phyloP scores from a whole-genome alignment of 164 flowering plant species.

The Hamamelis virginiana region DNA sequence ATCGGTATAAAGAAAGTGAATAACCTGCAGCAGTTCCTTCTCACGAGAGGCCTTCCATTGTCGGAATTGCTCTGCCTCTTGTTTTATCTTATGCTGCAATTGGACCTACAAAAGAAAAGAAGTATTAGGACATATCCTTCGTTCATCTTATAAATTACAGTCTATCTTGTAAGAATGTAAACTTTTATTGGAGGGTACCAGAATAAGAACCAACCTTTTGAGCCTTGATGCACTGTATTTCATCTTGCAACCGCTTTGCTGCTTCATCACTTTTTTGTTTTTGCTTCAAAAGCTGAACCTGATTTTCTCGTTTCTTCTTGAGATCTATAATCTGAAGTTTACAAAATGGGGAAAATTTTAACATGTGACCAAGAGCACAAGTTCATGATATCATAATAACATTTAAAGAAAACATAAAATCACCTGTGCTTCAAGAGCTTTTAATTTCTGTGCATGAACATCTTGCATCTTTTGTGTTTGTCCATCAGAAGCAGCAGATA shows the following conservation, averaged over 20 bases:
- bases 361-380: neutral
- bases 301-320: conserved; percentile 94
- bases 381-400: conserved; percentile 31
- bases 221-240: conserved; percentile 90
- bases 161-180: neutral
- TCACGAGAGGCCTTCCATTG: conserved; percentile 99
- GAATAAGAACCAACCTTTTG: conserved; percentile 58
- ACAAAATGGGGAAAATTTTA: neutral
- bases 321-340: conserved; percentile 76
- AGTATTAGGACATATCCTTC: conserved; percentile 1
- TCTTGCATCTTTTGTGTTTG: conserved; percentile 78
- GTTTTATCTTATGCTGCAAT: conserved; percentile 92
- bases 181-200: neutral
- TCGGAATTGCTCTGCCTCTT: conserved; percentile 98
- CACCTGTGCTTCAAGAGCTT: conserved; percentile 88
- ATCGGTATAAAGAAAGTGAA: too few species aligned
- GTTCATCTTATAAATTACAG: neutral
- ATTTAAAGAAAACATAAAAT: neutral
- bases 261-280: conserved; percentile 99
- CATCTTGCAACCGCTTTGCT: conserved; percentile 87
- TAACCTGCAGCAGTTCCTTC: conserved; percentile 92
- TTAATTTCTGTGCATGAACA: conserved; percentile 66
- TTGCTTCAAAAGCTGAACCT: conserved; percentile 90
- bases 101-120: conserved; percentile 65
- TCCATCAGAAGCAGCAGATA: conserved; percentile 70